Evolutionary conservation across 148 eudicot genomes (phyloP), one percentile per base, ranked within the genome.

Genomic region (Simmondsia chinensis): DNA sequence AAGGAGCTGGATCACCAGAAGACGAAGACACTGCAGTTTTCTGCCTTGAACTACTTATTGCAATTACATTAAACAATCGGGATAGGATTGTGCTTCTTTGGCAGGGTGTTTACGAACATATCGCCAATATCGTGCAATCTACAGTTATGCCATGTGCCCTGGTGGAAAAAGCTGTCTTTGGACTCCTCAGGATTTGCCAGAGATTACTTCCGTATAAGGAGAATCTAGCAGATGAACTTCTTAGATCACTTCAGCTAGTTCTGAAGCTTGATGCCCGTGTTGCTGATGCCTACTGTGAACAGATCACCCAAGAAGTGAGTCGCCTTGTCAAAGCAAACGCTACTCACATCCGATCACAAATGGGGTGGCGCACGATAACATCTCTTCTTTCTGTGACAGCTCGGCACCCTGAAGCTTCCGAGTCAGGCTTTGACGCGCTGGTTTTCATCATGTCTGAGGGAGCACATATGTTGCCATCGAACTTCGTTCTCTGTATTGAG

Each of bases 61-160:
- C 87, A 9, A 73, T 83, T 28, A 80, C 97, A 6, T 61, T 88
- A 47, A 88, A 88, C 63, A 88, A 88, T 54, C 70, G 97, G 29
- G 97, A 88, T 52, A 73, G 97, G 50, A 83, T 88, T 47, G 72
- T 71, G 42, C 94, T 88, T 60, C 75, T 88, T n/a, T 88, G 94
- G 94, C 87, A 75, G 43, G 68, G 72, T 40, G 97, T 88, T 9
- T 88, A 80, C 45, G 91, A 88, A 39, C 87, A 88, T 68, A 83
- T 88, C 48, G 60, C 84, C 36, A 74, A 48, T 39, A 71, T 84
- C 43, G 88, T 80, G 20, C 84, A 76, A 48, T 71, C 88, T 40
- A 72, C 81, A 26, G 75, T 80, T 13, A 74, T 71, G 77, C 79
- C 94, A 5, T 69, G 88, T 64, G 71, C 84, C 31, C 51, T 84